These are phyloP conservation scores for Isatis lusitanica DNA, from an alignment of 441 rosid genomes.

Conservation along the genomic window DNA sequence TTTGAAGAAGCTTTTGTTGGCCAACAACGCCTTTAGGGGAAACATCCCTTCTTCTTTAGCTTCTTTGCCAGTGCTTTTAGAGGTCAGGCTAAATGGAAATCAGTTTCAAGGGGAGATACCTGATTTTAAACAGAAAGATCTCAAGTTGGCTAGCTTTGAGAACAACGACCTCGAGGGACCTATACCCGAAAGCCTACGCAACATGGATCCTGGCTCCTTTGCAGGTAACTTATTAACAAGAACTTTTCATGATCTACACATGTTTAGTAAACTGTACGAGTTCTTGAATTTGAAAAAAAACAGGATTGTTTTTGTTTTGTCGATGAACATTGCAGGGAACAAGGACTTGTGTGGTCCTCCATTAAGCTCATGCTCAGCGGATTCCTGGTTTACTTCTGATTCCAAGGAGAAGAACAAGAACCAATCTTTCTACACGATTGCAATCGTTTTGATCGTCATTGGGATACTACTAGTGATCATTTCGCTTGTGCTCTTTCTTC, in stretches of 20 bases:
- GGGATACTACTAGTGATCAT: conserved; percentile 29
- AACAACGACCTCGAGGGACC: conserved; percentile 78
- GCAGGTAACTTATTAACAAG: conserved; percentile 46
- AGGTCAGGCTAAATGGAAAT: conserved; percentile 71
- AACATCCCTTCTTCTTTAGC: conserved; percentile 58
- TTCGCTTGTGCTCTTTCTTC: conserved; percentile 20
- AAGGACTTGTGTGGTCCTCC: conserved; percentile 64
- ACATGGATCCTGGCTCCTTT: conserved; percentile 53
- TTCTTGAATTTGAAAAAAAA: conserved; percentile 7
- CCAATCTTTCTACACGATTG: conserved; percentile 1
- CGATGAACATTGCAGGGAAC: conserved; percentile 53
- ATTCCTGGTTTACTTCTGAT: neutral
- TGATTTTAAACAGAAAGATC: conserved; percentile 42
- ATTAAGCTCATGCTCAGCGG: conserved; percentile 42
- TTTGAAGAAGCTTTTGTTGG: conserved; percentile 68
- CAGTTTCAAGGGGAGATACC: conserved; percentile 65
- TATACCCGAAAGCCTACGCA: conserved; percentile 63
- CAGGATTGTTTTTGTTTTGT: neutral
- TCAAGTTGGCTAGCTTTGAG: conserved; percentile 54
- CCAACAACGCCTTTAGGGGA: conserved; percentile 62
- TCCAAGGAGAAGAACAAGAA: conserved; percentile 18
- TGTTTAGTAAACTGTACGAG: neutral
- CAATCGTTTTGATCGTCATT: conserved; percentile 31
- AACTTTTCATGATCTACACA: neutral
- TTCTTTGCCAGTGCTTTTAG: conserved; percentile 53